These are phyloP conservation scores for Alternaria metachromatica DNA, from an alignment of 2,329 filamentous ascomycete species.

Conservation along the genomic window DNA sequence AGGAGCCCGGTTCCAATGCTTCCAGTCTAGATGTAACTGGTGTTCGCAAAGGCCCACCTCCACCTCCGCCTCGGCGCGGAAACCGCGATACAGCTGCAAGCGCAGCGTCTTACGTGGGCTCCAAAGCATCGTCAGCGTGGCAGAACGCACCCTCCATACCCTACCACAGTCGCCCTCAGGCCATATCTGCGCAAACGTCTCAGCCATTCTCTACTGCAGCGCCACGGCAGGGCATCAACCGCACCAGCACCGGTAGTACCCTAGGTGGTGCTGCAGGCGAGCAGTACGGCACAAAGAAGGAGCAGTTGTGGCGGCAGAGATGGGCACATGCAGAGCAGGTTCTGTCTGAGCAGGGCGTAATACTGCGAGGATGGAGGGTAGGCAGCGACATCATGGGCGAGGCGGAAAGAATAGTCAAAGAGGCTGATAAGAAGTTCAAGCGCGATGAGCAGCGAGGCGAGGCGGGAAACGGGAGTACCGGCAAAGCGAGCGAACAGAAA, in stretches of 20 bases:
- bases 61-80: constrained; percentile 47
- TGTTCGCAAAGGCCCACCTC: constrained; percentile 35
- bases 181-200: constrained; percentile 20
- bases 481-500: constrained; percentile 1
- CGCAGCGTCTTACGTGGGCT: constrained; percentile 48
- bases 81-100: constrained; percentile 47
- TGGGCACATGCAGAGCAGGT: constrained; percentile 69
- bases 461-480: neutral
- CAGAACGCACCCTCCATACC: constrained; percentile 42
- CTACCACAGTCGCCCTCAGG: constrained; percentile 33
- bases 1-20: constrained; percentile 16
- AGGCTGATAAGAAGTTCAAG: constrained; percentile 53
- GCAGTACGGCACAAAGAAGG: constrained; percentile 66
- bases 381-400: constrained; percentile 74
- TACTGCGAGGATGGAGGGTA: constrained; percentile 74
- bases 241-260: constrained; percentile 35
- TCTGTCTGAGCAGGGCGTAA: constrained; percentile 70
- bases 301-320: constrained; percentile 74
- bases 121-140: constrained; percentile 46
- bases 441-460: constrained; percentile 6
- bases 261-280: constrained; percentile 30
- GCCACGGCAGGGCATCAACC: constrained; percentile 28
- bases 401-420: constrained; percentile 68
- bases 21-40: constrained; percentile 15
- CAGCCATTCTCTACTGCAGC: constrained; percentile 38